phyloP scores from a whole-genome alignment of 2,329 filamentous ascomycete species.

The Daldinia sp. region DNA sequence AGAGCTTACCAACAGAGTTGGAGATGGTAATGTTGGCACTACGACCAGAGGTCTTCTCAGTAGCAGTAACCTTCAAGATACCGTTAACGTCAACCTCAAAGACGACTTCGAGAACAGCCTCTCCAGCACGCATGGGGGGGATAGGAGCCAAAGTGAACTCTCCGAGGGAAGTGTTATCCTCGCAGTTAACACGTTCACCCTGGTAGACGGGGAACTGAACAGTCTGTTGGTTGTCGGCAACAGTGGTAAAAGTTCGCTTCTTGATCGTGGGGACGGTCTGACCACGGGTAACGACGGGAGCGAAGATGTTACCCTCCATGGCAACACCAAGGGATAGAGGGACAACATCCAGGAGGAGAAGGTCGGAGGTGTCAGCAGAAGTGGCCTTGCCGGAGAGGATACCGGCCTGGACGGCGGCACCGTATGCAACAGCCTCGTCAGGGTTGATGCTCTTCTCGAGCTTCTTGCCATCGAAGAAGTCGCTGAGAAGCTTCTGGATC shows the following conservation, averaged over 20 bases:
- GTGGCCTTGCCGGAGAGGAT: conserved; percentile 98
- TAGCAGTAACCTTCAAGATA: conserved; percentile 99
- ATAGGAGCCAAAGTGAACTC: conserved; percentile 95
- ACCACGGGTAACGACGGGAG: conserved; percentile 87
- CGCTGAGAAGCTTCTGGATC: conserved; percentile 98
- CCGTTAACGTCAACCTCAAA: conserved; percentile 99
- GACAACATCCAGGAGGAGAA: conserved; percentile 95
- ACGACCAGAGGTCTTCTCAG: conserved; percentile 98
- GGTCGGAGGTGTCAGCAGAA: conserved; percentile 91
- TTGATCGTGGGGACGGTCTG: conserved; percentile 83
- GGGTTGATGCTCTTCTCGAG: conserved; percentile 99
- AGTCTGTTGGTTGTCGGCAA: conserved; percentile 80
- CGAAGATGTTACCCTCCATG: conserved; percentile 99
- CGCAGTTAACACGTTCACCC: conserved; percentile 97
- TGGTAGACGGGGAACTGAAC: conserved; percentile 95
- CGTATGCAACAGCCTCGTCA: conserved; percentile 98
- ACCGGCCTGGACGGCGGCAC: conserved; percentile 98
- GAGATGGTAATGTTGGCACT: conserved; percentile 99
- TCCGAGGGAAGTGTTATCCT: conserved; percentile 97
- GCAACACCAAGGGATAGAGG: conserved; percentile 97
- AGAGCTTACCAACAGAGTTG: conserved; percentile 99
- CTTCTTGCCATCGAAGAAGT: conserved; percentile 99
- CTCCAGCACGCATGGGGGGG: conserved; percentile 90
- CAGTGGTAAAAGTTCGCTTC: conserved; percentile 89
- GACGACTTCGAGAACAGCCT: conserved; percentile 95